phyloP scores from a whole-genome alignment of 345 rosid genomes.

The Eucalyptus erythrocorys region DNA sequence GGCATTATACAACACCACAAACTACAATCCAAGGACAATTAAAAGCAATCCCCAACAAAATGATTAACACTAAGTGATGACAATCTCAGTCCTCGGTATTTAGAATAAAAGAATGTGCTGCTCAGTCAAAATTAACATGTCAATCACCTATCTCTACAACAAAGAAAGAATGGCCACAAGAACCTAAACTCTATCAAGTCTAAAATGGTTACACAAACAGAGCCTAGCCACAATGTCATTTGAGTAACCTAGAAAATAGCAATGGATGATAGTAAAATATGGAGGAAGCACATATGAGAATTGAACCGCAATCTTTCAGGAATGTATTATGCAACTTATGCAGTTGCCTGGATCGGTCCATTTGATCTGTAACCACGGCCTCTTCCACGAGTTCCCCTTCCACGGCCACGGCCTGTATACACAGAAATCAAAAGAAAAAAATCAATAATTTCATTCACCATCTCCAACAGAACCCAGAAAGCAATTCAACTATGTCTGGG shows the following conservation, averaged over 20 bases:
- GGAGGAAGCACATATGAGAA: neutral
- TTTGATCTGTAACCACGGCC: conserved; percentile 56
- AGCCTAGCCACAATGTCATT: neutral
- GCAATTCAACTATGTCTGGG: neutral
- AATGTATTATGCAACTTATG: conserved; percentile 3
- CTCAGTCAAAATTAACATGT: conserved; percentile 7
- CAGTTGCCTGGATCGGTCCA: conserved; percentile 51
- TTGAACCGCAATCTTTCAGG: neutral
- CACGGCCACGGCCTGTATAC: conserved; percentile 62
- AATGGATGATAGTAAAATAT: neutral
- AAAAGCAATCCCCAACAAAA: neutral
- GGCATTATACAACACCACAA: neutral
- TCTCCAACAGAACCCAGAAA: neutral
- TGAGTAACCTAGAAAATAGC: neutral
- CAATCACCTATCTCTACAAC: conserved; percentile 21
- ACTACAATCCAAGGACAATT: neutral
- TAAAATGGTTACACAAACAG: neutral
- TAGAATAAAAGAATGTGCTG: conserved; percentile 42
- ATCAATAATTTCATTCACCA: neutral
- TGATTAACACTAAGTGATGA: neutral
- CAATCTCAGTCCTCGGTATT: neutral
- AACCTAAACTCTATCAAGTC: neutral
- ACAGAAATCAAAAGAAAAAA: neutral
- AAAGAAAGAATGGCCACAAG: neutral
- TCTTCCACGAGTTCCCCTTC: conserved; percentile 63